These are phyloP conservation scores for Xylariaceae sp. DNA, from an alignment of 2,329 filamentous ascomycete genomes.

Conservation along the genomic window DNA sequence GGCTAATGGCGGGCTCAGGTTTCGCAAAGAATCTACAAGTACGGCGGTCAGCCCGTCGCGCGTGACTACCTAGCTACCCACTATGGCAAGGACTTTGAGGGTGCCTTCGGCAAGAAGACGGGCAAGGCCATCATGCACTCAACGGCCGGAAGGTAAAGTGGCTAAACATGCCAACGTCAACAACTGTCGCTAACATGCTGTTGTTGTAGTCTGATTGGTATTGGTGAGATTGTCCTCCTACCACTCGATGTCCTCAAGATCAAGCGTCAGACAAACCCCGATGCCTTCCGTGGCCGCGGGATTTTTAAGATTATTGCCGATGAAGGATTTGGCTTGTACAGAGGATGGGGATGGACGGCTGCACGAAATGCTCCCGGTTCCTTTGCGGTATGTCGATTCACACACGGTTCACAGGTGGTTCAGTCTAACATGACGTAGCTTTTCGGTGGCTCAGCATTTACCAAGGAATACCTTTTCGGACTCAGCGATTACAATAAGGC, in stretches of 20 bases:
- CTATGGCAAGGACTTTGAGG: slow-evolving; percentile 84
- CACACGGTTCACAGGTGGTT: not conserved
- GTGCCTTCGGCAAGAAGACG: slow-evolving; percentile 91
- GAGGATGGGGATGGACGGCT: slow-evolving; percentile 97
- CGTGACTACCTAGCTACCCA: slow-evolving; percentile 85
- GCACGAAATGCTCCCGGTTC: slow-evolving; percentile 96
- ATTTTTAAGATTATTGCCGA: slow-evolving; percentile 88
- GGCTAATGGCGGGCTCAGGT: slow-evolving; percentile 55
- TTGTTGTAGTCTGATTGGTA: slow-evolving; percentile 82
- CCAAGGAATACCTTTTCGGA: slow-evolving; percentile 93
- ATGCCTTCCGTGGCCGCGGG: slow-evolving; percentile 94
- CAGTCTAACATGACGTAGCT: slow-evolving; percentile 62
- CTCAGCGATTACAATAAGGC: slow-evolving; percentile 96
- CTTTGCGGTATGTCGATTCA: slow-evolving; percentile 75
- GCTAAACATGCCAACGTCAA: not conserved
- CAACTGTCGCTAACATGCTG: slow-evolving; percentile 50
- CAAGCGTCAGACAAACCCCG: slow-evolving; percentile 98
- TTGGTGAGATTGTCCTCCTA: slow-evolving; percentile 94
- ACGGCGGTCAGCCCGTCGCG: slow-evolving; percentile 94
- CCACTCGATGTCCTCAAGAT: slow-evolving; percentile 98
- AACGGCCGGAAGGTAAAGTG: slow-evolving; percentile 79
- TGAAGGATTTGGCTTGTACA: slow-evolving; percentile 94
- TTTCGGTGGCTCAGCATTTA: slow-evolving; percentile 95
- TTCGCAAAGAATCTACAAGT: slow-evolving; percentile 97
- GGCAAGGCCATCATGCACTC: slow-evolving; percentile 99